Base-by-base conservation (phyloP, 768 basidiomycete genomes). In the Tylopilus plumbeoviolaceoides region DNA sequence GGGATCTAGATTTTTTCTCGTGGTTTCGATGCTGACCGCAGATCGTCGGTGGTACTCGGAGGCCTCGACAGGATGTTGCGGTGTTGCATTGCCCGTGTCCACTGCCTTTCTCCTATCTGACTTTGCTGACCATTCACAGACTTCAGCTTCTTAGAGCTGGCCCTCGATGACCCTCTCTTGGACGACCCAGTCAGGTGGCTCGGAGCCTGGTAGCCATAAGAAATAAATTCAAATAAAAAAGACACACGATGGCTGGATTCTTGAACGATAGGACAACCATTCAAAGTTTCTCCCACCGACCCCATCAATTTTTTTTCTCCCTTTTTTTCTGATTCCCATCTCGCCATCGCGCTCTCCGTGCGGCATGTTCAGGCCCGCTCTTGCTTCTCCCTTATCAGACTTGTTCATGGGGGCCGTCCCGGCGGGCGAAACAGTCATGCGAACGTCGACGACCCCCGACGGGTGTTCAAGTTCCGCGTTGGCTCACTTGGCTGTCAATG, bases 41-140 rank as follows among this genome's bases (percentile, higher is more conserved):
- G 36, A 48, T 18, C 51, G 23, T 52, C 47, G 44, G 45, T 10
- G 35, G 42, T 44, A 38, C 42, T 60, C 52, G 40, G 49, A 38
- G 5, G 47, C 20, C 17, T 31, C 15, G 40, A 46, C 20, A 14
- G 1, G 31, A n/a, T 44, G 40, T 10, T 17, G 36, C 7, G 36
- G 36, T 36, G 36, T 17, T 36, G 36, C 5, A 15, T 36, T 7
- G 36, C 30, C 30, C 8, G 17, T 36, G 36, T 36, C 14, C 36
- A 36, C 12, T n/a, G 36, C 17, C 8, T 36, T n/a, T 17, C 17
- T 36, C 36, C 15, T n/a, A 36, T 17, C 17, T n/a, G 7, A 36
- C 36, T 17, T 8, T 36, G 36, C 17, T 36, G 36, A 36, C 36
- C 36, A 7, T 36, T 36, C 17, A 36, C 36, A 36, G 15, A 36